Base-by-base conservation (phyloP, 2,329 filamentous ascomycete species). In the Colletotrichum destructivum region DNA sequence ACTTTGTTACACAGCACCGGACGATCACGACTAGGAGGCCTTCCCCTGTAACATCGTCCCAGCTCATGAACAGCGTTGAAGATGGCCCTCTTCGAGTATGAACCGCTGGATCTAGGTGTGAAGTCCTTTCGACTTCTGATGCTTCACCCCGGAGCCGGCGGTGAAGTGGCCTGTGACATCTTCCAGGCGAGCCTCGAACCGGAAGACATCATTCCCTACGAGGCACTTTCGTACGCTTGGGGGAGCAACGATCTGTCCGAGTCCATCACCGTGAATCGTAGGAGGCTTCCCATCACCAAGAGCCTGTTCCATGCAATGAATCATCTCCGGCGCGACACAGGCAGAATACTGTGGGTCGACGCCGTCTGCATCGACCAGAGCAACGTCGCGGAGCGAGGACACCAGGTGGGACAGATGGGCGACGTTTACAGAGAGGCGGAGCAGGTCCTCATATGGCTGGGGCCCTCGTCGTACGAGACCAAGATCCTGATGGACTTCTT, bases 391-490 rank as follows among this genome's bases (percentile, higher is more conserved):
- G 63, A 60, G 15, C 35, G 63, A 35, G 46, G 46, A 4, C 63
- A 60, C n/a, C 42, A 66, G 16, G 42, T 56, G 2, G 52, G 40
- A 13, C 52, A 59, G 13, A 66, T 66, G 62, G 42, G 23, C 3
- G 18, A 47, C 15, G 49, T 66, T 6, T 66, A 66, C 18, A 13
- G 11, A 3, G 16, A 66, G 2, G 69, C 65, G 0, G 55, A 62
- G 11, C 38, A 61, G 13, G 65, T 72, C 40, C 11, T 72, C 31
- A 44, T 72, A 4, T 74, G 69, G 65, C 65, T 74, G 1, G 69
- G 72, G 2, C n/a, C 38, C 2, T 6, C 46, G 16, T 55, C 46
- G 7, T 23, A 18, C 4, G 47, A 61, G 49, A 66, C 11, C 15
- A 57, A 70, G 1, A 12, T 60, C 1, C 18, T 70, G 16, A 18